Evolutionary conservation across 495 filamentous ascomycete genomes (phyloP).

Genomic region (Penicillium chermesinum): DNA sequence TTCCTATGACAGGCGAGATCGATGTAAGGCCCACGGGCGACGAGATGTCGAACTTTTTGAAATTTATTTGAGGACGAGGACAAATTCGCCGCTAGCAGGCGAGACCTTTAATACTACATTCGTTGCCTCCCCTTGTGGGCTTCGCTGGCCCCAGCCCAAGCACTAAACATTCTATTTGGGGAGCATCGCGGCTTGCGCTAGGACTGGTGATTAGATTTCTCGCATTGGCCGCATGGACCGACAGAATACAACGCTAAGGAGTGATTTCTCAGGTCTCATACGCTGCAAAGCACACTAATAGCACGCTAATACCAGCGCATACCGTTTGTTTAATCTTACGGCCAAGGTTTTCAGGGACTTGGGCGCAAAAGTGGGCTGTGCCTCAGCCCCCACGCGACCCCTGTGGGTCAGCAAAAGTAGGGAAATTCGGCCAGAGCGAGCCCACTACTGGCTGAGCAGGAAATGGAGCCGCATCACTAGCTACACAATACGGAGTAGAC

Average conservation of each 20-base stretch:
- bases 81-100: background rate
- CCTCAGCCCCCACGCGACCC: background rate
- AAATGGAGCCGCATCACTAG: no score
- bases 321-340: background rate
- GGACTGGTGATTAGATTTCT: no score
- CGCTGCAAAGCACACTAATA: background rate
- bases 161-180: background rate
- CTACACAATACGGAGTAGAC: no score
- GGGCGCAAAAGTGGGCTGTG: background rate
- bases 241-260: background rate
- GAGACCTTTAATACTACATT: background rate
- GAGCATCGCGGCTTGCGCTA: no score
- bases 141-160: background rate
- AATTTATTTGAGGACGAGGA: no score
- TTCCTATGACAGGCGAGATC: background rate
- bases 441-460: no score
- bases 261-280: background rate
- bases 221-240: background rate
- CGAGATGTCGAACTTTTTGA: no score
- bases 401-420: background rate
- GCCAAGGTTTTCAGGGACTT: background rate
- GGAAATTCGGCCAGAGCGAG: background rate
- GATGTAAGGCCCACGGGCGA: no score
- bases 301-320: background rate
- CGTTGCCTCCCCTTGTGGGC: background rate